Evolutionary conservation across 2,329 filamentous ascomycete species (phyloP), one percentile per base, ranked within the genome.

Genomic region (Rasamsonia emersonii): DNA sequence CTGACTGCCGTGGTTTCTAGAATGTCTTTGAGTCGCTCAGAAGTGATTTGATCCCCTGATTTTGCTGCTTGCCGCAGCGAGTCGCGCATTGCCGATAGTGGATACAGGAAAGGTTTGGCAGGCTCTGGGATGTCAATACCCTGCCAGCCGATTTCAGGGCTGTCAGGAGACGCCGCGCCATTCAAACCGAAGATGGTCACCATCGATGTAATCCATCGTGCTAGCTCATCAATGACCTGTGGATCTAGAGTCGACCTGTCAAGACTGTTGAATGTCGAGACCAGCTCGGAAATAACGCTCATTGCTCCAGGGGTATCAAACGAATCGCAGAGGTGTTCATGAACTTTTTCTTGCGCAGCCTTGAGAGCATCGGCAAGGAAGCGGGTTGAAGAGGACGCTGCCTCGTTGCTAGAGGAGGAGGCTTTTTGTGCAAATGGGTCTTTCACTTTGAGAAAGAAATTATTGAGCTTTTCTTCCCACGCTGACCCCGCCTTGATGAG

Each of bases 241-340:
- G 64, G 54, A 4, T 69, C 65, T 2, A 75, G 44, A n/a, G 56
- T 45, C 5, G 61, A 52, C 28, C 63, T 64, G 33, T 64, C 55
- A 10, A 21, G 16, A 13, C 16, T 20, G 58, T 94, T 93, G 51
- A 80, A 82, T 24, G 82, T 75, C 28, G 77, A 81, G 40, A 95
- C 79, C 16, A 95, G 63, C 35, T 84, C 76, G 2, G 78, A 75
- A 28, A 95, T 79, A 11, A 77, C 63, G 29, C 75, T 72, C 81
- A 95, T 85, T 4, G 79, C 85, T 30, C 68, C 65, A 1, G 83
- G 77, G 0, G 88, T 95, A 58, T 95, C 81, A 55, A 95, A 93
- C 0, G 86, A 93, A 60, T 93, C 86, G 44, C 71, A 71, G 10
- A 95, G 68, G 2, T 81, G 80, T 24, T 65, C 62, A 46, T 79